Evolutionary conservation across 768 basidiomycete genomes (phyloP).

Genomic region (Dacryopinax primogenitus): DNA sequence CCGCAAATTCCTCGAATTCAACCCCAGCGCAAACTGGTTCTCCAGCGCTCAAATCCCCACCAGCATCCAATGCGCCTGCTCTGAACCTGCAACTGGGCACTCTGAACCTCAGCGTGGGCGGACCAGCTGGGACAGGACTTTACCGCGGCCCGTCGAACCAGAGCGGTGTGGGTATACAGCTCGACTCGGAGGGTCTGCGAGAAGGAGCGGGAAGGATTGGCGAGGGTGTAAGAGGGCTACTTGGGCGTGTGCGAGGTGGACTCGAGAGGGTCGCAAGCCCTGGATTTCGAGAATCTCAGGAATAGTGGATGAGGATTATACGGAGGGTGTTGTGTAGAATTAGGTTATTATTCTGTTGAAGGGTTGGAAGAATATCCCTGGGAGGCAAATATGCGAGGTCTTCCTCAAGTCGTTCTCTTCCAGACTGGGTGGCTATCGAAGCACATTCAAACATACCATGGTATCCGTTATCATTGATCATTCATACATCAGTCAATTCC

Average conservation of each 20-base stretch:
- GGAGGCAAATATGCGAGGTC: too few species aligned
- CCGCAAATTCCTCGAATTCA: conserved; percentile 44
- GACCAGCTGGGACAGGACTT: conserved; percentile 65
- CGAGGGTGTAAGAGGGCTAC: conserved; percentile 74
- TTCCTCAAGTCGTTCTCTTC: too few species aligned
- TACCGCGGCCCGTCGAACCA: conserved; percentile 59
- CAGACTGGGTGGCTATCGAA: too few species aligned
- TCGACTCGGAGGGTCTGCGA: conserved; percentile 23
- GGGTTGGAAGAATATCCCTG: too few species aligned
- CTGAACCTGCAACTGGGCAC: conserved; percentile 84
- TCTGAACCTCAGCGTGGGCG: conserved; percentile 89
- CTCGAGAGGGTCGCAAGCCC: conserved; percentile 28
- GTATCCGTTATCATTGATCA: too few species aligned
- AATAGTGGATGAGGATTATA: not conserved
- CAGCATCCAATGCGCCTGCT: conserved; percentile 48
- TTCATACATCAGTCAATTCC: too few species aligned
- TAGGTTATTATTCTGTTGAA: too few species aligned
- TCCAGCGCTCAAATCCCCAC: conserved; percentile 22
- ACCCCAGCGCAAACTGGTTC: conserved; percentile 69
- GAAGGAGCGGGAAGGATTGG: conserved; percentile 62
- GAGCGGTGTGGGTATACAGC: conserved; percentile 47
- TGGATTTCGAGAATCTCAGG: not conserved
- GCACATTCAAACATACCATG: too few species aligned
- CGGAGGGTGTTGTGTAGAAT: not conserved
- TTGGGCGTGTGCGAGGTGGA: conserved; percentile 81